Evolutionary conservation across 345 rosid species (phyloP), one percentile per base, ranked within the genome.

Genomic region (Acer campestre): DNA sequence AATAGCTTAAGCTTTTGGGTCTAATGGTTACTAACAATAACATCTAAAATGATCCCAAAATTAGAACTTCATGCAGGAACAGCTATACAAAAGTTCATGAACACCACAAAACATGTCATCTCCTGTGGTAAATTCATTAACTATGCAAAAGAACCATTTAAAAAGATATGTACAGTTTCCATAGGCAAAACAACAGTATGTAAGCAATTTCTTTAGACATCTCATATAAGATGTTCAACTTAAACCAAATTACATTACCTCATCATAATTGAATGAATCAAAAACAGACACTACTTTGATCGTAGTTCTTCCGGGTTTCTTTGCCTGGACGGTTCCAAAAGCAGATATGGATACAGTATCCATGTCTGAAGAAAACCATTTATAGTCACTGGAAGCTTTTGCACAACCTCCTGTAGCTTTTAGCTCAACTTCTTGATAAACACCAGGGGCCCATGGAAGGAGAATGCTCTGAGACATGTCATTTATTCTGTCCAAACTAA

Each of bases 381-480:
- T 88, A 87, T 89, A 95, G 84, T 95, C 99, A 85, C 82, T 83
- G 58, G 90, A 83, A 70, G 84, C 70, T 87, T 88, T 89, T 77
- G 92, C 98, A 80, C 99, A 95, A 80, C 98, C 99, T 90, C 99
- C 98, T 18, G 75, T 77, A 80, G 90, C 96, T 85, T 84, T 84
- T 67, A 95, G 83, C 85, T 90, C 92, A 85, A 89, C 86, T 89
- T 90, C 98, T 84, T 93, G 98, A 86, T 90, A 87, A 80, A 93
- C 82, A 70, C 86, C 80, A 67, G 93, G 97, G 75, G 85, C 89
- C 98, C 98, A 95, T 6, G 98, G 99, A 82, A 91, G 90, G 70
- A 90, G 85, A 85, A 93, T 81, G 56, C 74, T 76, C 53, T 74
- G 83, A 73, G 89, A 81, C 69, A 70, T 44, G 70, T 71, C 85